Conservation (phyloP, 257 asterid species). For the Cordia subcordata region DNA sequence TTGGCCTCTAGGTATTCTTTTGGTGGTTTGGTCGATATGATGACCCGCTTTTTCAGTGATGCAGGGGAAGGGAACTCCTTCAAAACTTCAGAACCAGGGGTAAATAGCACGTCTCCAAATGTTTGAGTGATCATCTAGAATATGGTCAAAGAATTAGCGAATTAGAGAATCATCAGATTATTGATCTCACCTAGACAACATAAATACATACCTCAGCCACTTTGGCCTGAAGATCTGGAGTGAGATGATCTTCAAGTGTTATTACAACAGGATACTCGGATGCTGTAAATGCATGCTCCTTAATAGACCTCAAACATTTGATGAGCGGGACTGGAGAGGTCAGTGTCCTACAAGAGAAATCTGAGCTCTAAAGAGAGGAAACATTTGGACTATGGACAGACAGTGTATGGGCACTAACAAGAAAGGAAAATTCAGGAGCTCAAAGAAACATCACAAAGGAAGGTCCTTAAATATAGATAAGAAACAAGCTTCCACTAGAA, state of each 20-base stretch:
- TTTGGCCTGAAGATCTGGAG: conserved; percentile 64
- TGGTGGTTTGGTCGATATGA: conserved; percentile 81
- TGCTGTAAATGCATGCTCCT: conserved; percentile 58
- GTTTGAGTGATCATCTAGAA: conserved; percentile 72
- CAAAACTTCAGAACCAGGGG: conserved; percentile 41
- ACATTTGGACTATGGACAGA: neutral
- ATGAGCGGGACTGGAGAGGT: conserved; percentile 66
- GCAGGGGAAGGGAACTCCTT: conserved; percentile 69
- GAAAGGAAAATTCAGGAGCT: neutral
- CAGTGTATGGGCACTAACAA: neutral
- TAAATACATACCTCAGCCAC: conserved; percentile 54
- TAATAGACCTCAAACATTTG: conserved; percentile 74
- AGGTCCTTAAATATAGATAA: too few relatives aligned
- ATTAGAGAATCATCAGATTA: conserved; percentile 2
- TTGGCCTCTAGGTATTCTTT: conserved; percentile 48
- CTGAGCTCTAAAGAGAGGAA: conserved; percentile 1
- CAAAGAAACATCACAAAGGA: too few relatives aligned
- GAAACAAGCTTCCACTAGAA: too few relatives aligned
- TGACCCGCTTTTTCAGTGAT: conserved; percentile 41
- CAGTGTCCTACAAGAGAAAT: conserved; percentile 46
- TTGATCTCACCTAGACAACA: conserved; percentile 6
- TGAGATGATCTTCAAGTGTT: conserved; percentile 81
- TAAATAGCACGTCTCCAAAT: conserved; percentile 62
- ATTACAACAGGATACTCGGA: conserved; percentile 72
- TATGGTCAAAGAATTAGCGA: conserved; percentile 15